These are phyloP conservation scores for Saitoella complicata DNA, from an alignment of 805 yeast genomes.

Conservation along the genomic window DNA sequence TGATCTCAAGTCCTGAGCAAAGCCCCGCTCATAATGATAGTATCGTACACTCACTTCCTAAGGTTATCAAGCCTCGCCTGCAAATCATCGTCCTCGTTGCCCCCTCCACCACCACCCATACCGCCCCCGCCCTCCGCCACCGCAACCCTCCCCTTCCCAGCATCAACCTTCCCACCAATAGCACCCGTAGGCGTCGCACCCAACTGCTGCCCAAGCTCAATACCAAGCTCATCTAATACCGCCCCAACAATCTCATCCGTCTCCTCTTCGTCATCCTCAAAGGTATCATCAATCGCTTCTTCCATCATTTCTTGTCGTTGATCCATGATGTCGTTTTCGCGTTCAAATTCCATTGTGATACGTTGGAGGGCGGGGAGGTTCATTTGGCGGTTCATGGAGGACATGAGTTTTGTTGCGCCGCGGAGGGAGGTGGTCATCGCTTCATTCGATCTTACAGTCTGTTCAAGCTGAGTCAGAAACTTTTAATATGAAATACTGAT, in stretches of 20 bases:
- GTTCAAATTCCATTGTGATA: constrained; percentile 90
- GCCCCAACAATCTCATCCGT: constrained; percentile 39
- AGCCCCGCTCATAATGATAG: too few relatives aligned
- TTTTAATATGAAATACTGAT: neutral
- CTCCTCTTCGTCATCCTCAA: constrained; percentile 66
- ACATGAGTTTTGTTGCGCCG: constrained; percentile 69
- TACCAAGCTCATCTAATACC: constrained; percentile 91
- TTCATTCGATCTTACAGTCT: constrained; percentile 74
- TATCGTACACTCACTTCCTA: constrained; percentile 16
- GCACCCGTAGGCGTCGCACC: constrained; percentile 1
- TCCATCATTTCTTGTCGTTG: constrained; percentile 98
- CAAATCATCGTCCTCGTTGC: constrained; percentile 51
- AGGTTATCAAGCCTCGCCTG: constrained; percentile 69
- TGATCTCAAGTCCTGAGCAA: too few relatives aligned
- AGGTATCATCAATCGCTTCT: constrained; percentile 90
- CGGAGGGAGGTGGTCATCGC: constrained; percentile 92
- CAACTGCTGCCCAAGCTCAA: constrained; percentile 43
- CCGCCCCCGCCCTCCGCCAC: constrained; percentile 27
- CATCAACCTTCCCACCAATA: constrained; percentile 25
- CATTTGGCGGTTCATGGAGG: constrained; percentile 79
- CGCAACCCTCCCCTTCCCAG: constrained; percentile 17
- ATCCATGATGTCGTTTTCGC: constrained; percentile 91
- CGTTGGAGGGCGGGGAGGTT: constrained; percentile 76
- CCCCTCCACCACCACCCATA: constrained; percentile 31
- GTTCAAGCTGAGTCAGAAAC: too few relatives aligned